phyloP scores from a whole-genome alignment of 305 asterid species.

The Lippia alba region DNA sequence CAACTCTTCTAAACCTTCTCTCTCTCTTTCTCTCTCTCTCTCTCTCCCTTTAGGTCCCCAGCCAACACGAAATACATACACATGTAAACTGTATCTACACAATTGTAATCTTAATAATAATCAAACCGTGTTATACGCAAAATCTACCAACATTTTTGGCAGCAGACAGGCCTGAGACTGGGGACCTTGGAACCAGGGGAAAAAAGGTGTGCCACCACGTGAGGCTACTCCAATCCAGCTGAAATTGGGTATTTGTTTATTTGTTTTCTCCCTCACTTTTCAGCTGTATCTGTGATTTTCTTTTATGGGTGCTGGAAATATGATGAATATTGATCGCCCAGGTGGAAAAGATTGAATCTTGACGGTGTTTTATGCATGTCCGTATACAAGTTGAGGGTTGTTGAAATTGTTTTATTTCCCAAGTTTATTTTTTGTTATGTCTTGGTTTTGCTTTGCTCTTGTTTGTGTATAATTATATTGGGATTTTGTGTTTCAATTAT shows the following conservation, averaged over 20 bases:
- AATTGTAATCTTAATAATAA: too few relatives aligned
- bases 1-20: conserved; percentile 26
- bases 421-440: not conserved
- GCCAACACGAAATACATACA: not conserved
- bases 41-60: conserved; percentile 12
- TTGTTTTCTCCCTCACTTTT: conserved; percentile 1
- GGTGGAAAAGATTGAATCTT: conserved; percentile 32
- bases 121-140: too few relatives aligned
- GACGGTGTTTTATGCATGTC: conserved; percentile 19
- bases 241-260: conserved; percentile 30
- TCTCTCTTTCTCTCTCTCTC: conserved; percentile 23
- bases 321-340: conserved; percentile 42
- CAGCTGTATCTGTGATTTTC: conserved; percentile 7
- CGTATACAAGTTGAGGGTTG: not conserved
- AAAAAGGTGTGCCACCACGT: conserved; percentile 33
- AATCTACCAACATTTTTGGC: too few relatives aligned
- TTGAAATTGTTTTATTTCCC: not conserved
- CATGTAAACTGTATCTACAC: not conserved
- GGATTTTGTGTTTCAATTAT: not conserved
- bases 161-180: conserved; percentile 6
- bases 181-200: conserved; percentile 17
- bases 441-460: not conserved
- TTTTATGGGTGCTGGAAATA: conserved; percentile 2
- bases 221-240: conserved; percentile 34
- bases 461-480: too few relatives aligned